A percentile compares a stretch with the other conserved stretches of the same genome.
phyloP scores from a whole-genome alignment of 2,329 filamentous ascomycete genomes.

The Aspergillus latus region DNA sequence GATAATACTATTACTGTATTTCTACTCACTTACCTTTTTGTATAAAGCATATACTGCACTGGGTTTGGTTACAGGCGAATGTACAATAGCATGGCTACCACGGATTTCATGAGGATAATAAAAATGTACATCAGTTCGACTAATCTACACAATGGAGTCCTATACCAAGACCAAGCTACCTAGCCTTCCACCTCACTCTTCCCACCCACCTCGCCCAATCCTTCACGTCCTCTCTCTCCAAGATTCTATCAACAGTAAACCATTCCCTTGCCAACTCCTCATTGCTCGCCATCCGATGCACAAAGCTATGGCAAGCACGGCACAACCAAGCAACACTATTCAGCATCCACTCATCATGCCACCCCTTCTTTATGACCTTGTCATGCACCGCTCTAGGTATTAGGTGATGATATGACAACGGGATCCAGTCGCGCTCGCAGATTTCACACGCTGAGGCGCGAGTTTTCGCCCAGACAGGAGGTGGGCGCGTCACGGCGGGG shows the following conservation, averaged over 20 bases:
- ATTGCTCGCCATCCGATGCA: constrained; percentile 72
- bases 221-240: constrained; percentile 69
- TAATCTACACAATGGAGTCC: neutral
- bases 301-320: constrained; percentile 77
- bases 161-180: constrained; percentile 29
- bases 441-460: constrained; percentile 68
- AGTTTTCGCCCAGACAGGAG: constrained; percentile 63
- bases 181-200: constrained; percentile 70
- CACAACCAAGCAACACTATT: constrained; percentile 85
- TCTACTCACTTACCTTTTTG: constrained; percentile 2
- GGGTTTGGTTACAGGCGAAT: constrained; percentile 1
- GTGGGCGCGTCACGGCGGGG: constrained; percentile 56
- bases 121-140: neutral
- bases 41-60: constrained; percentile 6
- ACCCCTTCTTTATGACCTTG: constrained; percentile 73
- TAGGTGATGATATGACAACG: constrained; percentile 79
- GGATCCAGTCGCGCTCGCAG: constrained; percentile 71
- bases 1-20: neutral
- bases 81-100: constrained; percentile 3
- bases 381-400: constrained; percentile 77
- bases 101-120: constrained; percentile 5
- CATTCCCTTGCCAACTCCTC: constrained; percentile 74
- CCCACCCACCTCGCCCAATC: constrained; percentile 72
- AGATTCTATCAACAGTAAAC: constrained; percentile 70
- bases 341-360: constrained; percentile 73